Evolutionary conservation across 1,139 yeast species (phyloP).

Genomic region (Debaryomyces coudertii): DNA sequence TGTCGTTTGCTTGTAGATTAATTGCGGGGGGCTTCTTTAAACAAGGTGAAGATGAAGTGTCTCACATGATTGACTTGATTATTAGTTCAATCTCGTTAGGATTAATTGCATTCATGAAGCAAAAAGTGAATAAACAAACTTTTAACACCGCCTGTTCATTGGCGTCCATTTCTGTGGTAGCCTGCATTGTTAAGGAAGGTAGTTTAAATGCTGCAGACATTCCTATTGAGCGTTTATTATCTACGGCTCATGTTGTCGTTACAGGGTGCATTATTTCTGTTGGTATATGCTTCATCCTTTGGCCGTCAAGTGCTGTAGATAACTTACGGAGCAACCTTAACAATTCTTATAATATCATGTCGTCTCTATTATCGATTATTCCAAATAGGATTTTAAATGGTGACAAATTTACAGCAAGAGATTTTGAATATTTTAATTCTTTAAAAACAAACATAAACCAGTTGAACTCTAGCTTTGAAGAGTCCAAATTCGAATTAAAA

Average conservation of each 20-base stretch:
- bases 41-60: conserved; percentile 51
- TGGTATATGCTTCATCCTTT: conserved; percentile 57
- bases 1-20: conserved; percentile 58
- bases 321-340: conserved; percentile 52
- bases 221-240: conserved; percentile 58
- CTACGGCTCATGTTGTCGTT: conserved; percentile 61
- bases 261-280: conserved; percentile 66
- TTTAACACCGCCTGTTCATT: conserved; percentile 82
- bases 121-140: conserved; percentile 64
- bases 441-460: conserved; percentile 44
- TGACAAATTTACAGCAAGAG: conserved; percentile 43
- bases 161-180: conserved; percentile 71
- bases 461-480: conserved; percentile 54
- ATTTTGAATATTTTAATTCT: conserved; percentile 36
- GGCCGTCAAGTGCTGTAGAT: conserved; percentile 65
- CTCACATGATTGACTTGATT: conserved; percentile 60
- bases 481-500: conserved; percentile 63
- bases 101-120: conserved; percentile 68
- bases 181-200: conserved; percentile 80
- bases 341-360: conserved; percentile 56
- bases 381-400: conserved; percentile 60
- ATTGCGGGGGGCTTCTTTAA: conserved; percentile 52
- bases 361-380: conserved; percentile 52
- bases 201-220: conserved; percentile 61
- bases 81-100: conserved; percentile 64